Percentiles rank a stretch among this genome's conserved stretches.
Conservation (phyloP, 2,329 filamentous ascomycete genomes). For the Pseudogymnoascus sp. region DNA sequence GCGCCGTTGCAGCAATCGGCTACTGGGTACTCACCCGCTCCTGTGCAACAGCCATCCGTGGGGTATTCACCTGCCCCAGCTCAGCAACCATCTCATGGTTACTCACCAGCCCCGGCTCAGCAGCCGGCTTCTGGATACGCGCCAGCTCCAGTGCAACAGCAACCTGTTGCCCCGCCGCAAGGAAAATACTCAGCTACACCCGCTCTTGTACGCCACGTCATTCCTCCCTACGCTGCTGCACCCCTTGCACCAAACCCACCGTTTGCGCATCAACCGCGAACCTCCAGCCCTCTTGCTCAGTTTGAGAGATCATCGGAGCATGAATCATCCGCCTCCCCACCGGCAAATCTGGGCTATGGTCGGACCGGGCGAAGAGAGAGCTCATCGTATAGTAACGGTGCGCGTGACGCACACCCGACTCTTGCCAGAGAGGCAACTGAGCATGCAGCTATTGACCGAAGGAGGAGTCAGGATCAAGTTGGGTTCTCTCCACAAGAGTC, state of each 20-base stretch:
- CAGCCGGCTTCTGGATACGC: conserved; percentile 50
- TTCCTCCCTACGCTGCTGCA: conserved; percentile 34
- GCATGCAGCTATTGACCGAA: conserved; percentile 15
- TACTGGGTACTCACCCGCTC: conserved; percentile 52
- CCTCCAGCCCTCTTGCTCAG: conserved; percentile 58
- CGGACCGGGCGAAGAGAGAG: conserved; percentile 15
- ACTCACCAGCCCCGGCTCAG: conserved; percentile 20
- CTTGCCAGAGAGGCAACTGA: conserved; percentile 19
- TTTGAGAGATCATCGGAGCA: conserved; percentile 41
- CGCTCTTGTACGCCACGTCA: conserved; percentile 24
- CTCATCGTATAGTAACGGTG: conserved; percentile 15
- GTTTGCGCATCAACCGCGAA: conserved; percentile 53
- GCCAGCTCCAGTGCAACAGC: conserved; percentile 38
- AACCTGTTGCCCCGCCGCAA: conserved; percentile 20
- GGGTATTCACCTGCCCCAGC: not conserved
- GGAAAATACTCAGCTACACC: conserved; percentile 31
- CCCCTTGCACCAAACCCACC: conserved; percentile 34
- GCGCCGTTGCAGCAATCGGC: conserved; percentile 30
- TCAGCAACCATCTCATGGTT: conserved; percentile 13
- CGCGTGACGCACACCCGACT: not conserved
- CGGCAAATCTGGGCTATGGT: not conserved
- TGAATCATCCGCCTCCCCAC: conserved; percentile 13
- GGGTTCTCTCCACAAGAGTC: conserved; percentile 27
- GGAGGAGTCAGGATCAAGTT: not conserved
- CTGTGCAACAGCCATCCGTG: conserved; percentile 32